Evolutionary conservation across 768 basidiomycete species (phyloP), one percentile per base, ranked within the genome.

Genomic region (Xerocomus brunneocitrinus): DNA sequence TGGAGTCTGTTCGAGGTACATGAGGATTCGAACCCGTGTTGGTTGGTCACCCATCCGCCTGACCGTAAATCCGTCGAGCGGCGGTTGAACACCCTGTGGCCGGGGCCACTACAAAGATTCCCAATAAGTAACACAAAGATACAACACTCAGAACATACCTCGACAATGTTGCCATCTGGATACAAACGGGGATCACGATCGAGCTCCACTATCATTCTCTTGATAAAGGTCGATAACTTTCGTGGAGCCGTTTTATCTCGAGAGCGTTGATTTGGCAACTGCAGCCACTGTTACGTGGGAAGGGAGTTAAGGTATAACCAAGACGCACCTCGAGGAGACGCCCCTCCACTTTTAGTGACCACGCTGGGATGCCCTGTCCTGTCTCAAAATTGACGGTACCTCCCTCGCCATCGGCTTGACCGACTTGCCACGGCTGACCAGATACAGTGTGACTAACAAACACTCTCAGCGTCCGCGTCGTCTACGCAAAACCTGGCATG

Each of bases 381-480:
- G 89, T 91, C 56, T 93, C 89, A 50, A 90, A 80, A 62, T 83
- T 76, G 5, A 71, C 61, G 64, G 73, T 46, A 25, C 78, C 69
- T 0, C 75, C 65, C 22, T 72, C 68, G 4, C 56, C 62, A 14
- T 64, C 56, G 1, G 58, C 52, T 22, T 65, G 78, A 4, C 79
- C 77, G 7, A 76, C 78, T 64, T 97, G 93, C 94, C 94, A 95
- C 4, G 80, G 58, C 65, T 95, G 94, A 31, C 85, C 83, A 16
- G 89, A 91, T 0, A 89, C 84, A 0, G 91, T 88, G 67, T 97
- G 93, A 49, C 89, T 91, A 25, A 97, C 66, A 68, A 93, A 98
- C 59, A 97, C 75, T 24, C 95, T 78, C 43, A 98, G 60, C 3
- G 87, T 93, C 32, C 94, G 81, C 36, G 87, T 85, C 42, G 87